Evolutionary conservation across 345 rosid species (phyloP), one percentile per base, ranked within the genome.

Genomic region (Hirschfeldia incana): DNA sequence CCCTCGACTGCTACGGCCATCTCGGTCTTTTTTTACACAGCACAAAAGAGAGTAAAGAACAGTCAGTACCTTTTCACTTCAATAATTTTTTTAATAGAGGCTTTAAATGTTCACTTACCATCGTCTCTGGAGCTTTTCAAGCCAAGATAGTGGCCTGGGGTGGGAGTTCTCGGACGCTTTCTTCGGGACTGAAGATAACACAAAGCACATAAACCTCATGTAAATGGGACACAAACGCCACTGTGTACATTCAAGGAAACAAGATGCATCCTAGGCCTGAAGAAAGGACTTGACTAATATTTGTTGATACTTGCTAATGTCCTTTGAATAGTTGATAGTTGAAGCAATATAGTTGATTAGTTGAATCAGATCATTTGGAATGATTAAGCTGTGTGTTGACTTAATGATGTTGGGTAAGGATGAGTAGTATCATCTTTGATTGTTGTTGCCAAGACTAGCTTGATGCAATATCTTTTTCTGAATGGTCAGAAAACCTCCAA

Each of bases 121-220:
- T 44, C 77, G 46, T 93, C 98, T 78, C 98, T 84, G 61, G 89
- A 79, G 73, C 84, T 95, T 84, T 95, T 95, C 85, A 95, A 82
- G 65, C 99, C 99, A 80, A 95, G 98, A 85, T 95, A 95, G 83
- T 95, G 98, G 60, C 99, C 99, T 6, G 99, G 98, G 13, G 99
- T 95, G 53, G 99, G 99, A 65, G 99, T 93, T 83, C 99, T 89
- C 8, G 98, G 84, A n/a, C 98, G 90, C 78, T 89, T 95, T 86
- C 99, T 91, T 63, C 99, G 86, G 49, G 99, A 95, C 98, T 95
- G 97, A 84, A 86, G 86, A 69, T n/a, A 70, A 71, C 27, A 70
- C 57, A 81, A 81, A 76, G 17, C 1, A 76, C 65, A 60, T 44
- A 76, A 75, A 76, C 74, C 78, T 39, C 75, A 72, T 72, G 33